These are phyloP conservation scores for Starmera dryadoides DNA, from an alignment of 805 yeast genomes.

Conservation along the genomic window DNA sequence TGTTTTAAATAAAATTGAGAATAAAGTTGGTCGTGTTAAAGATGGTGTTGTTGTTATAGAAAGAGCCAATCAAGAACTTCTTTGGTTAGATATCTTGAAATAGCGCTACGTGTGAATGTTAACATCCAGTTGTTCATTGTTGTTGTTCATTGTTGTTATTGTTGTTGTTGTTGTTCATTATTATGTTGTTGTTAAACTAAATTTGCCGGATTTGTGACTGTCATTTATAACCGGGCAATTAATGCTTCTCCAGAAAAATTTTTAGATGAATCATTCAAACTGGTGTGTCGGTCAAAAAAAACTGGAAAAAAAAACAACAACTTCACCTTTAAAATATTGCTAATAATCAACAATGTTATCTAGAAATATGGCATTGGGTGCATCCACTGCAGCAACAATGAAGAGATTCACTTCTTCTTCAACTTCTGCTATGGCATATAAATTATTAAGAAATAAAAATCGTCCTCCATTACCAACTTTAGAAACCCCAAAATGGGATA, in stretches of 20 bases:
- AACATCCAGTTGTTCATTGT: too few relatives aligned
- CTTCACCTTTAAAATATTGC: not conserved
- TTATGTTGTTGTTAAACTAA: too few relatives aligned
- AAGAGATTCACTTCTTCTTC: conserved; percentile 54
- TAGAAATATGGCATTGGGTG: conserved; percentile 22
- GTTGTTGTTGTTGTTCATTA: too few relatives aligned
- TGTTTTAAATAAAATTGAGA: conserved; percentile 16
- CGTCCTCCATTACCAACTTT: conserved; percentile 90
- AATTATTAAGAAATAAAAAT: conserved; percentile 73
- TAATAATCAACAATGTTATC: not conserved
- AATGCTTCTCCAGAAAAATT: too few relatives aligned
- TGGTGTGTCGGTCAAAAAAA: too few relatives aligned
- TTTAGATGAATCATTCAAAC: too few relatives aligned
- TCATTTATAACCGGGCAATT: too few relatives aligned
- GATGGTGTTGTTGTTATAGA: conserved; percentile 5
- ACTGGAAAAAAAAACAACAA: conserved; percentile 1
- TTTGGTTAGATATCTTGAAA: conserved; percentile 14
- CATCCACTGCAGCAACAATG: conserved; percentile 76
- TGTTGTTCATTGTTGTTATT: too few relatives aligned
- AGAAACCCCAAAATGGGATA: conserved; percentile 92
- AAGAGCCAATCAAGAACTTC: conserved; percentile 10
- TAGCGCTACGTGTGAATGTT: not conserved
- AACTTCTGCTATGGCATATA: conserved; percentile 91
- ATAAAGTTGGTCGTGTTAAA: conserved; percentile 8
- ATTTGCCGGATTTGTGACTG: too few relatives aligned